These are phyloP conservation scores for Nymphaea thermarum DNA, from an alignment of 164 flowering plant species.

Conservation along the genomic window DNA sequence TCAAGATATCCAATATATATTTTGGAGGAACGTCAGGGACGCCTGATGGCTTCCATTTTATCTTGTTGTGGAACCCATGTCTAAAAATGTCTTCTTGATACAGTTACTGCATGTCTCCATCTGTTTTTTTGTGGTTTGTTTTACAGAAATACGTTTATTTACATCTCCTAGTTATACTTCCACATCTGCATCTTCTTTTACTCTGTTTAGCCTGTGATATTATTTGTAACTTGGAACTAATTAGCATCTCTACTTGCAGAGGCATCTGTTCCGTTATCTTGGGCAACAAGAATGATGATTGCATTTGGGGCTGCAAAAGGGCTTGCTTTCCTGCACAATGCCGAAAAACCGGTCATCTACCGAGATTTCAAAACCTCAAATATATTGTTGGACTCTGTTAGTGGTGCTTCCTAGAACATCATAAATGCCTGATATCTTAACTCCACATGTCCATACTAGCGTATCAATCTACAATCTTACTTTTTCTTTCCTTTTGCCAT, in stretches of 20 bases:
- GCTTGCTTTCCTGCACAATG: conserved; percentile 97
- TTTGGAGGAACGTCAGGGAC: too few relatives aligned
- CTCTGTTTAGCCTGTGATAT: background rate
- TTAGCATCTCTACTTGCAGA: conserved; percentile 44
- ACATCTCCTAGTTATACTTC: background rate
- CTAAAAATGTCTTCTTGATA: too few relatives aligned
- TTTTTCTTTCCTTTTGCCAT: conserved; percentile 1
- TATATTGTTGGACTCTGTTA: conserved; percentile 85
- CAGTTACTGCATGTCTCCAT: too few relatives aligned
- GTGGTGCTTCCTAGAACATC: conserved; percentile 9
- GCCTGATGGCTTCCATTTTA: too few relatives aligned
- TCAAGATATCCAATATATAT: too few relatives aligned
- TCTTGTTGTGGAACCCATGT: too few relatives aligned
- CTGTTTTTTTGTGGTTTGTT: too few relatives aligned
- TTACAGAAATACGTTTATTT: too few relatives aligned
- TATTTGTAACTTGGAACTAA: background rate
- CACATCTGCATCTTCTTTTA: background rate
- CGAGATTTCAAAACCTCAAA: conserved; percentile 96
- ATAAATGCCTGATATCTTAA: background rate
- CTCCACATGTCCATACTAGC: background rate
- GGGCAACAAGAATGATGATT: conserved; percentile 94
- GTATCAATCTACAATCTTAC: background rate
- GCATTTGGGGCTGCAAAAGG: conserved; percentile 99
- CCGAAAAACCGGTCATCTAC: conserved; percentile 90
- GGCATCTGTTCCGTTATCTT: conserved; percentile 71